Evolutionary conservation across 106 monocot species (phyloP), one percentile per base, ranked within the genome.

Genomic region (Amphibolis antarctica): DNA sequence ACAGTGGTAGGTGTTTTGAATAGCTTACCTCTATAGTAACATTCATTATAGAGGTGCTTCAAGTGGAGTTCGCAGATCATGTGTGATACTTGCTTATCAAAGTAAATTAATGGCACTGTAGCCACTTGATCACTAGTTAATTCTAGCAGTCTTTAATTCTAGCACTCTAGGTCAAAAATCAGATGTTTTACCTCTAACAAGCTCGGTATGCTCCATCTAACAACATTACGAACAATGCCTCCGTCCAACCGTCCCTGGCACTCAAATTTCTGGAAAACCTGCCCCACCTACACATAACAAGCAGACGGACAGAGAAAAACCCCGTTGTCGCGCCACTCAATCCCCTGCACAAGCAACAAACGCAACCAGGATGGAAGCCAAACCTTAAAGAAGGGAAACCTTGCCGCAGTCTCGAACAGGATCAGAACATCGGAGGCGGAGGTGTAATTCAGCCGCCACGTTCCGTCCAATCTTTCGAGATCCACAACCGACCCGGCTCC

Each of bases 201-300:
- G 29, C 63, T 69, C 0, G 72, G 64, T 30, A 98, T 64, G 68
- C 96, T 98, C 96, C 96, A 98, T 5, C 86, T 78, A 44, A 98
- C 96, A 42, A 98, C 87, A 73, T 90, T 98, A 1, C 86, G 78
- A 24, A 98, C 86, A 47, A 98, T 69, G 9, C 96, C 96, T 63
- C 86, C 96, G 75, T 85, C 76, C 15, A 66, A 55, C 25, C 46
- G 64, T 60, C 74, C 84, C 60, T 52, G 67, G 67, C 96, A 98
- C 45, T 98, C 86, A 65, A 98, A 98, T 59, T 90, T 98, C 80
- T 90, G 96, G 61, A 84, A 98, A 21, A 98, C 74, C 65, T 98
- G 90, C 44, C 96, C 96, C 12, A 98, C 89, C 96, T 90, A 48
- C 61, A 71, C 0, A 46, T 49, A 61, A 61, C 25, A 36, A 36